A percentile compares a stretch with the other conserved stretches of the same genome.
Conservation (phyloP, 2,329 filamentous ascomycete genomes). For the Falciphora oryzae region DNA sequence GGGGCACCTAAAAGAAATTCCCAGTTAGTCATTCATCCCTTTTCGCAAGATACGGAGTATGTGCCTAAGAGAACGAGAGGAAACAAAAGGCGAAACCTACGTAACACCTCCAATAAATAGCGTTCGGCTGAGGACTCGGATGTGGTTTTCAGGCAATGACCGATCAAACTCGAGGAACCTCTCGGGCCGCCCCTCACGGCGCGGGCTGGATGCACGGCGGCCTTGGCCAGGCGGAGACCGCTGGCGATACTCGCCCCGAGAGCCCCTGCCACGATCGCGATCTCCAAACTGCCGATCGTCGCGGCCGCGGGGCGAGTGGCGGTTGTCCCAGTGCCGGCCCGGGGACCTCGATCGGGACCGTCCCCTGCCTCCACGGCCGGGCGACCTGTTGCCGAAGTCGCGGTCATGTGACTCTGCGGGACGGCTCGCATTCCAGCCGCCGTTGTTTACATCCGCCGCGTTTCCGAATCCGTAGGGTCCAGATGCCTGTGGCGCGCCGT, state of each 20-base stretch:
- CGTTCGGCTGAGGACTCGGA: conserved; percentile 91
- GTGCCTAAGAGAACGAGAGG: no score
- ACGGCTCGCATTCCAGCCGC: conserved; percentile 14
- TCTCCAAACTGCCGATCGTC: conserved; percentile 60
- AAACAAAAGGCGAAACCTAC: conserved; percentile 17
- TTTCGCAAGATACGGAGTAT: no score
- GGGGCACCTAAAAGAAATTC: conserved; percentile 40
- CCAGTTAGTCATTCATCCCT: background rate
- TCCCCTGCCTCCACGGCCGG: conserved; percentile 42
- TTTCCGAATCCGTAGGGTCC: conserved; percentile 19
- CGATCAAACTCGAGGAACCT: conserved; percentile 81
- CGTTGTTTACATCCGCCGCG: background rate
- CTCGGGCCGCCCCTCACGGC: conserved; percentile 20
- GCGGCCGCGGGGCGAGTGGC: conserved; percentile 56
- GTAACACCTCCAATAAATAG: conserved; percentile 95
- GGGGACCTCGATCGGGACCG: conserved; percentile 78
- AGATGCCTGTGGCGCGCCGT: background rate
- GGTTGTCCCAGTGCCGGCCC: conserved; percentile 64
- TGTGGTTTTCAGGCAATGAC: conserved; percentile 65
- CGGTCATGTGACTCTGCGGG: conserved; percentile 49
- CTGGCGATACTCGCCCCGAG: conserved; percentile 71
- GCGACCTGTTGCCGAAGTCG: conserved; percentile 57
- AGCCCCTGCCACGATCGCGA: conserved; percentile 64
- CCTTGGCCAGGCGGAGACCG: conserved; percentile 63
- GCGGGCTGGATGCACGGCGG: conserved; percentile 58